Evolutionary conservation across 306 rosid genomes (phyloP), one percentile per base, ranked within the genome.

Genomic region (Cicer chorassanicum): DNA sequence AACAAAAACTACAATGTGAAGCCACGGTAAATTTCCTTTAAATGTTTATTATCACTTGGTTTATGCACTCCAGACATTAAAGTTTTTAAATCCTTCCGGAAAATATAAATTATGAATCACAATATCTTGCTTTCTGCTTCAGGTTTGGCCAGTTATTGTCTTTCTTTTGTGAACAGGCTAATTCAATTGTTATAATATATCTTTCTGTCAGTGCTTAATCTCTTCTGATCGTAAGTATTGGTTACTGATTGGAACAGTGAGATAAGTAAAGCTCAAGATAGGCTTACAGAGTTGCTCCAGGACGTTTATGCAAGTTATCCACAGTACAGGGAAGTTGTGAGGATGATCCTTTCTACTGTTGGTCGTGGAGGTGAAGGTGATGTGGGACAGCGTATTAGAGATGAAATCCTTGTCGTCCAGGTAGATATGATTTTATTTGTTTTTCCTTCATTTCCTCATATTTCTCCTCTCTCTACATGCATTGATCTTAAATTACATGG

Each of bases 311-410:
- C 80, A 41, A 90, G 76, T 73, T 72, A 87, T 78, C 97, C 97
- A 61, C 89, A 87, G 86, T 79, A 86, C 66, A 87, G 85, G 54
- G 99, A 94, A 83, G 83, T 88, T 84, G 85, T 89, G 77, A 82
- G 90, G 75, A 92, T 94, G 96, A 90, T 94, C 77, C 45, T 94
- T 92, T 91, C 99, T 48, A 92, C 99, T 68, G 91, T 94, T 80
- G 99, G 99, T 10, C 97, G 97, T 65, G 99, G 99, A 77, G 99
- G 97, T 68, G 92, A 94, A 86, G 97, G 99, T 57, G 99, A 90
- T 81, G 97, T 94, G 24, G 99, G 99, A 78, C 99, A 94, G 83
- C 86, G 99, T 81, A 92, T 94, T 86, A 91, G 99, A 46, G 99
- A 94, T 84, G 99, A 94, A 82, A 94, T 94, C 82, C 87, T 94